Evolutionary conservation across 148 eudicot species (phyloP), one percentile per base, ranked within the genome.

Genomic region (Polygonum aviculare): DNA sequence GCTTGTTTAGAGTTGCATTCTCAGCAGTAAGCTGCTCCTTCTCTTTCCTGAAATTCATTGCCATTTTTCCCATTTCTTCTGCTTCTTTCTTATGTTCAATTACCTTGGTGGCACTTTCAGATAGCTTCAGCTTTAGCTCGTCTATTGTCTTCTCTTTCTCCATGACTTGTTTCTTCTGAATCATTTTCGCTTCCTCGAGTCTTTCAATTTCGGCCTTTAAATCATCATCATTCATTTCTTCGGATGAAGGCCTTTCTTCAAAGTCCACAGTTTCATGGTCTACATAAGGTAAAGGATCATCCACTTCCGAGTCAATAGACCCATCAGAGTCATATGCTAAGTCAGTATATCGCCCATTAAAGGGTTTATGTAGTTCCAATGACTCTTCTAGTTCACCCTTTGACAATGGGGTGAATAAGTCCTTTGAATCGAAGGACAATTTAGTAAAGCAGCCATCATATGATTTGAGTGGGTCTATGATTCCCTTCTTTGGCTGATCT

Each of bases 231-330:
- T 63, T 63, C 40, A 12, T 3, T 63, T 31, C 16, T 31, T 38
- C 69, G 12, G 74, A 71, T 3, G 31, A 7, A 18, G 72, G 85
- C n/a, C 44, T 75, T 69, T 75, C 76, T 18, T 39, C 75, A 7
- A 60, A 77, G 40, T 45, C 74, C 18, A 21, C 49, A 31, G 72
- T 78, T 57, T 54, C 57, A 12, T 77, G 48, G 50, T 38, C 47
- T 48, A 67, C 88, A 50, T 83, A 86, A 62, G 54, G 76, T 62
- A 85, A 88, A n/a, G 94, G 96, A 80, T 94, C 97, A 80, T 92
- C 96, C 50, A 92, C 83, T 81, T 94, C 98, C 22, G 98, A 94
- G 76, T 84, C 92, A 59, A 74, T 80, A 22, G 78, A 77, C 48
- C 87, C 91, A 75, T 88, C 89, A 8, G 81, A 86, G 22, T 45